Percentiles rank a stretch among this genome's conserved stretches.
These are phyloP conservation scores for Geotrichum bryndzae DNA, from an alignment of 1,139 yeast species.

Conservation along the genomic window DNA sequence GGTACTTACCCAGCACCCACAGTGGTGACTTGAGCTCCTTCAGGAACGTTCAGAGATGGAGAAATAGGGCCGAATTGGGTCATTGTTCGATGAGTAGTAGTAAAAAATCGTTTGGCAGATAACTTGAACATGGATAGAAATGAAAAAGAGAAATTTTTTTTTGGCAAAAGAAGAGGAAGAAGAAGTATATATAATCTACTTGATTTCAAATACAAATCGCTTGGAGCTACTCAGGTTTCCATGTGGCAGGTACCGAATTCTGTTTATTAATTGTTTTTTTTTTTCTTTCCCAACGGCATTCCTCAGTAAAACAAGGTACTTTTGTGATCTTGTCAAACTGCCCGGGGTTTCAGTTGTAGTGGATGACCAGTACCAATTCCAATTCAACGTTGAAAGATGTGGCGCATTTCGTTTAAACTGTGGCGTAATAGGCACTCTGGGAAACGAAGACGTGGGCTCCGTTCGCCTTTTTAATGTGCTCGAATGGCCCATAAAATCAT, in stretches of 20 bases:
- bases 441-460: not conserved
- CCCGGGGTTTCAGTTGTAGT: not conserved
- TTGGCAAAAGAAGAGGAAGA: not conserved
- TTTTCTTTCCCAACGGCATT: not conserved
- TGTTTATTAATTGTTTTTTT: not conserved
- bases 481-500: not conserved
- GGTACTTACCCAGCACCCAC: constrained; percentile 35
- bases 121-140: not conserved
- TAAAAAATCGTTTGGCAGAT: not conserved
- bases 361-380: not conserved
- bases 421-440: not conserved
- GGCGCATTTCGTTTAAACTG: not conserved
- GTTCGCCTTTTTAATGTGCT: not conserved
- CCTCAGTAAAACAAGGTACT: too few species aligned
- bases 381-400: not conserved
- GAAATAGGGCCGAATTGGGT: constrained; percentile 22
- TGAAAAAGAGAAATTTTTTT: not conserved
- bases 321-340: too few species aligned
- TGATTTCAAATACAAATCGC: not conserved
- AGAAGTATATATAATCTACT: not conserved
- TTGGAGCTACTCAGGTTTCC: not conserved
- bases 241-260: not conserved
- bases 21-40: constrained; percentile 36
- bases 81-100: not conserved
- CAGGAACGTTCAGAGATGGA: constrained; percentile 29